Conservation (phyloP, 2,329 filamentous ascomycete species). For the Diaporthe velutina region DNA sequence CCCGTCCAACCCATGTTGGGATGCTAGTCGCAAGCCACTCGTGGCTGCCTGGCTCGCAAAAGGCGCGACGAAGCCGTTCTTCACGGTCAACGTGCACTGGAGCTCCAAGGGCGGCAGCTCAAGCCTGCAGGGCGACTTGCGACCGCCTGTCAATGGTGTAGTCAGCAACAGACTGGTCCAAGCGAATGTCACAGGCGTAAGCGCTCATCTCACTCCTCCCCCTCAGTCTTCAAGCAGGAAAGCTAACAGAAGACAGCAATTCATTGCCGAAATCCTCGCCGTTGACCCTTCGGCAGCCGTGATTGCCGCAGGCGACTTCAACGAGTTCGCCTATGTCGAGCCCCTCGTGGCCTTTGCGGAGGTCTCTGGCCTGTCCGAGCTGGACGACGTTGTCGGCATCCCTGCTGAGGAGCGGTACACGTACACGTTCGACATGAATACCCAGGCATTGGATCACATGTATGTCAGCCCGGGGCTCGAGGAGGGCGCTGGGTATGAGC, state of each 20-base stretch:
- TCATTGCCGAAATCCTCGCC: conserved; percentile 69
- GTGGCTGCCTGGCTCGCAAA: conserved; percentile 74
- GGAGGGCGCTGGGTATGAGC: conserved; percentile 66
- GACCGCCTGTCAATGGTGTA: conserved; percentile 76
- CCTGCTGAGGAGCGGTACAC: conserved; percentile 73
- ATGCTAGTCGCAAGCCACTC: conserved; percentile 74
- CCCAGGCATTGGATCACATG: conserved; percentile 79
- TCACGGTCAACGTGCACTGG: conserved; percentile 80
- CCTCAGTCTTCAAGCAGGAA: not conserved
- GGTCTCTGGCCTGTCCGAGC: conserved; percentile 68
- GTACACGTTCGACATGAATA: conserved; percentile 78
- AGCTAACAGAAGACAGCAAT: conserved; percentile 53
- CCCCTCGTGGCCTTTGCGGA: conserved; percentile 68
- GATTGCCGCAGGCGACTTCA: conserved; percentile 77
- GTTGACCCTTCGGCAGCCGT: conserved; percentile 68
- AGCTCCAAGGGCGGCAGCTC: conserved; percentile 75
- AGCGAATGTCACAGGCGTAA: conserved; percentile 68
- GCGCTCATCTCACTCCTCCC: conserved; percentile 42
- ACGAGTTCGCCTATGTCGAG: conserved; percentile 76
- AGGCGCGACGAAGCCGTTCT: conserved; percentile 66
- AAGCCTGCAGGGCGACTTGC: conserved; percentile 73
- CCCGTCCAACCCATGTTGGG: conserved; percentile 71
- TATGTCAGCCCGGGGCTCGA: conserved; percentile 70
- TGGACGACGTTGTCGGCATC: conserved; percentile 71
- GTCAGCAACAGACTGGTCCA: conserved; percentile 69